These are phyloP conservation scores for Eimeria praecox DNA, from an alignment of 169 alveolate genomes.

Conservation along the genomic window DNA sequence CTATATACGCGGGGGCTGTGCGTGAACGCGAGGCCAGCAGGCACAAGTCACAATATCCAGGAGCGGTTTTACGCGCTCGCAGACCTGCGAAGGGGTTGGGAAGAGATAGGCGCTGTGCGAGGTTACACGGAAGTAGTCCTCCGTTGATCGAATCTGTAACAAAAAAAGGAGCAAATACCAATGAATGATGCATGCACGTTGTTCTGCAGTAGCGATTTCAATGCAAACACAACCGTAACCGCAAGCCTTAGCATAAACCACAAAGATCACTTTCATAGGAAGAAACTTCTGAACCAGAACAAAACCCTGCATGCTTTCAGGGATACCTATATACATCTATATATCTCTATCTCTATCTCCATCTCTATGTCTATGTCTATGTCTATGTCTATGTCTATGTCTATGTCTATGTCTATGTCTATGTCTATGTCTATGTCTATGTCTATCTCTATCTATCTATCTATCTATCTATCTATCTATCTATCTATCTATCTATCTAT, in stretches of 20 bases:
- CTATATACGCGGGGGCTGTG: slow-evolving; percentile 70
- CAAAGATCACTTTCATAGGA: too few species aligned
- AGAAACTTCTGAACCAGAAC: too few species aligned
- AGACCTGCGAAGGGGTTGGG: slow-evolving; percentile 55
- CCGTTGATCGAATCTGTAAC: slow-evolving; percentile 30
- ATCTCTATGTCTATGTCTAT: too few species aligned
- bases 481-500: too few species aligned
- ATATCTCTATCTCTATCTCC: too few species aligned
- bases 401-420: background rate
- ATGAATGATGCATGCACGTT: background rate
- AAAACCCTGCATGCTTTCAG: background rate
- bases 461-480: too few species aligned
- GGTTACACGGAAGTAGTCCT: slow-evolving; percentile 21
- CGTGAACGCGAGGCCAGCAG: slow-evolving; percentile 64
- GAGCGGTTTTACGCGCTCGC: slow-evolving; percentile 13
- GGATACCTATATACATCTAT: background rate
- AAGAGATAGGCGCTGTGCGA: background rate
- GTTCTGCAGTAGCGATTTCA: background rate
- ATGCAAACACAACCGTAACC: background rate
- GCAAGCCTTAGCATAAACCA: background rate
- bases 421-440: too few species aligned
- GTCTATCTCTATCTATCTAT: too few species aligned
- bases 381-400: too few species aligned
- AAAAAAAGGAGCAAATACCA: background rate
- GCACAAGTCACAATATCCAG: slow-evolving; percentile 25